These are phyloP conservation scores for Taphrina flavorubra DNA, from an alignment of 1,139 yeast genomes.

Conservation along the genomic window DNA sequence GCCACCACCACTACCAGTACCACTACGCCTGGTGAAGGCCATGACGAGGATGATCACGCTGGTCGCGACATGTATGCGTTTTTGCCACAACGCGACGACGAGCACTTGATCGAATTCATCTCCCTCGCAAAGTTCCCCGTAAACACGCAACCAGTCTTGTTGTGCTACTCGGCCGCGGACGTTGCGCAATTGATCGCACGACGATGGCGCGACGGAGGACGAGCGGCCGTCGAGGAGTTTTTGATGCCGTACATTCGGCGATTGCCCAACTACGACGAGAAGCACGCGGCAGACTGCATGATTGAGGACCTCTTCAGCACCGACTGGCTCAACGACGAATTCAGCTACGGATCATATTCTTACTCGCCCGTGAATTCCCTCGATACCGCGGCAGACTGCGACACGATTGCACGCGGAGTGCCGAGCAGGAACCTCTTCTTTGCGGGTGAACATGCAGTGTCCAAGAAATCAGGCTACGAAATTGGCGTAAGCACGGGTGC, in stretches of 20 bases:
- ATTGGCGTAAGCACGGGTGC: constrained; percentile 9
- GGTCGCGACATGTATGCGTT: constrained; percentile 19
- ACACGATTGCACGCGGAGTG: constrained; percentile 8
- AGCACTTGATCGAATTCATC: constrained; percentile 15
- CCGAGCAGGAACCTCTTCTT: constrained; percentile 12
- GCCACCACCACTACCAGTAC: background rate
- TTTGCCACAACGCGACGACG: constrained; percentile 12
- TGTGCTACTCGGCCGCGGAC: constrained; percentile 18
- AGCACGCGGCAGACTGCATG: background rate
- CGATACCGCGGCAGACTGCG: constrained; percentile 17
- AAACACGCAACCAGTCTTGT: constrained; percentile 11
- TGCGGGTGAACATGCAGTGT: constrained; percentile 27
- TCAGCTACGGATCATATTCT: constrained; percentile 14
- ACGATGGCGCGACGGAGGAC: constrained; percentile 10
- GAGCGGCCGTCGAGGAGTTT: constrained; percentile 11
- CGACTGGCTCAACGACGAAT: constrained; percentile 26
- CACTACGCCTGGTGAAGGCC: too few species aligned
- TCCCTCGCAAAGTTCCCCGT: constrained; percentile 25
- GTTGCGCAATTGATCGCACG: constrained; percentile 5
- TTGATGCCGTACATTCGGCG: constrained; percentile 13
- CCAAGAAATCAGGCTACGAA: constrained; percentile 6
- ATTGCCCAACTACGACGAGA: constrained; percentile 7
- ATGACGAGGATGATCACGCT: background rate
- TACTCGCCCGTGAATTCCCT: constrained; percentile 6
- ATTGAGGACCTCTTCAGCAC: constrained; percentile 28